Evolutionary conservation across 108 stramenopile species (phyloP).

Genomic region (Cyclotella atomus): DNA sequence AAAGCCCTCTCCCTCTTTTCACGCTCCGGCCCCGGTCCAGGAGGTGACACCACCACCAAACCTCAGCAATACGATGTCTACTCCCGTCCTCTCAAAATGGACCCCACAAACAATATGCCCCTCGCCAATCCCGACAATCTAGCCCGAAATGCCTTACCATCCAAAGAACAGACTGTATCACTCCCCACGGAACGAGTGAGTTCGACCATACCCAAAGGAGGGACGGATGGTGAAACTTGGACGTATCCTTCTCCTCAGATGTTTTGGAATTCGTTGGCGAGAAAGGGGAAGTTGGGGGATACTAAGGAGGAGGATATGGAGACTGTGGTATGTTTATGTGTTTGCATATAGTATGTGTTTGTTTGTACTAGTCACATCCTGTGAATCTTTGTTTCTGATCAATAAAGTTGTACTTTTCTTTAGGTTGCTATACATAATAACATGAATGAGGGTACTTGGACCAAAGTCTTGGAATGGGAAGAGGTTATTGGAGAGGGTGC

Average conservation of each 20-base stretch:
- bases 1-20: background rate
- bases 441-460: slow-evolving; percentile 99
- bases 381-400: too few relatives aligned
- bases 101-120: slow-evolving; percentile 98
- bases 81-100: slow-evolving; percentile 86
- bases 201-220: slow-evolving; percentile 92
- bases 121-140: slow-evolving; percentile 35
- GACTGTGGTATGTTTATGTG: too few relatives aligned
- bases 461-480: slow-evolving; percentile 95
- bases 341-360: too few relatives aligned
- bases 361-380: too few relatives aligned
- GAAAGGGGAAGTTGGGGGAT: slow-evolving; percentile 93
- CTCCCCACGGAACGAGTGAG: slow-evolving; percentile 88
- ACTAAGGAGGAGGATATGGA: slow-evolving; percentile 87
- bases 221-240: slow-evolving; percentile 77
- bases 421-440: slow-evolving; percentile 99
- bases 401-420: too few relatives aligned
- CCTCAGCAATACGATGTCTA: slow-evolving; percentile 92
- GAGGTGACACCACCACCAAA: background rate
- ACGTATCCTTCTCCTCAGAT: slow-evolving; percentile 97
- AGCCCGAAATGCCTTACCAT: slow-evolving; percentile 72
- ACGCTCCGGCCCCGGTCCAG: too few relatives aligned
- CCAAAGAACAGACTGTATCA: slow-evolving; percentile 54
- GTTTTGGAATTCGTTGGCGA: slow-evolving; percentile 97
- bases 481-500: slow-evolving; percentile 40